These are phyloP conservation scores for Rhynchospora tenuis DNA, from an alignment of 176 grass and related monocot genomes.

Conservation along the genomic window DNA sequence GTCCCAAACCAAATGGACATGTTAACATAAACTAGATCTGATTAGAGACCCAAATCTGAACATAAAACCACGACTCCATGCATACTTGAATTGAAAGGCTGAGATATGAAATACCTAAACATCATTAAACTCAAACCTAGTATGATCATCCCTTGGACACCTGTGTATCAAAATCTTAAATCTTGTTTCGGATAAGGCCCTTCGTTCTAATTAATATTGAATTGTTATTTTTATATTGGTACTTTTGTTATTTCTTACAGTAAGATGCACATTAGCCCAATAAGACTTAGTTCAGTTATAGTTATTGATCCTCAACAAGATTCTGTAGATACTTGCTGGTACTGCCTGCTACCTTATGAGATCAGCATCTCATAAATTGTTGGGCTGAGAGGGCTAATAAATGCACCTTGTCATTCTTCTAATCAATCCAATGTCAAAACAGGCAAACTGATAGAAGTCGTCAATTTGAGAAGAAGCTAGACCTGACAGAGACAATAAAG, in stretches of 20 bases:
- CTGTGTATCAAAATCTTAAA: neutral
- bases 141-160: neutral
- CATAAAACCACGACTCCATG: too few relatives aligned
- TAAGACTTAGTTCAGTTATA: neutral
- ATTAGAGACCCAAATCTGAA: neutral
- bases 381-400: neutral
- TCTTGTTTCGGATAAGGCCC: neutral
- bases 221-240: neutral
- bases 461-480: slow-evolving; percentile 57
- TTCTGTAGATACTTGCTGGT: neutral
- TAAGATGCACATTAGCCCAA: neutral
- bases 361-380: neutral
- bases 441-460: slow-evolving; percentile 55
- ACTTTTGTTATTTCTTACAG: neutral
- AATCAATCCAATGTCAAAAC: neutral
- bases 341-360: neutral
- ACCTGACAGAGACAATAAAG: slow-evolving; percentile 96
- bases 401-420: neutral
- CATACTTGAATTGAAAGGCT: neutral
- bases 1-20: neutral
- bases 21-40: neutral
- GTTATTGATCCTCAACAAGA: neutral
- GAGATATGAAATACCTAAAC: neutral
- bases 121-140: neutral
- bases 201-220: neutral